These are phyloP conservation scores for Penicillium verhagenii DNA, from an alignment of 495 filamentous ascomycete genomes.

Conservation along the genomic window DNA sequence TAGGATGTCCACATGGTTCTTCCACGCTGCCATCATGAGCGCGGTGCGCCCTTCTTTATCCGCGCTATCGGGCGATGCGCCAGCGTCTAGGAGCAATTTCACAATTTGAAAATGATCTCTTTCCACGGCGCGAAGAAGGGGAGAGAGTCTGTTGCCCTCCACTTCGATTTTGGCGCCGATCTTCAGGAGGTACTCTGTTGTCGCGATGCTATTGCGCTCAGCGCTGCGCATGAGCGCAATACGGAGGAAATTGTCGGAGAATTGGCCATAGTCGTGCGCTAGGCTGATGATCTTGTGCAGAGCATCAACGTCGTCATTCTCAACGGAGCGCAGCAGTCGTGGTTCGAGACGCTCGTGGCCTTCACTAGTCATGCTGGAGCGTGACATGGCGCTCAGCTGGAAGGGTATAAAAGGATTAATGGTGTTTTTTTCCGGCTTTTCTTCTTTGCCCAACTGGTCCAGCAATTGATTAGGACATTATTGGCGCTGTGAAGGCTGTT, in stretches of 20 bases:
- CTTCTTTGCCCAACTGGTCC: not conserved
- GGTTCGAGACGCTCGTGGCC: slow-evolving; percentile 51
- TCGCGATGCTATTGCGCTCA: slow-evolving; percentile 43
- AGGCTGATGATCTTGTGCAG: slow-evolving; percentile 38
- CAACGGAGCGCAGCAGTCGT: slow-evolving; percentile 51
- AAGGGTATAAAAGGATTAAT: not conserved
- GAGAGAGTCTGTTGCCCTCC: slow-evolving; percentile 38
- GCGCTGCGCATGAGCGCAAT: slow-evolving; percentile 50
- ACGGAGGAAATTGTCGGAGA: slow-evolving; percentile 50
- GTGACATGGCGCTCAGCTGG: slow-evolving; percentile 24
- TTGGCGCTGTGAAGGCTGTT: not conserved
- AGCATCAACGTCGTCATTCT: slow-evolving; percentile 39
- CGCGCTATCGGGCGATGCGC: slow-evolving; percentile 37
- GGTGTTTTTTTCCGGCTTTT: not conserved
- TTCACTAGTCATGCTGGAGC: slow-evolving; percentile 42
- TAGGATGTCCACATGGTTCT: slow-evolving; percentile 51
- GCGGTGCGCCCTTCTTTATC: slow-evolving; percentile 54
- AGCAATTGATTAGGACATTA: not conserved
- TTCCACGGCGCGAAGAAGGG: slow-evolving; percentile 52
- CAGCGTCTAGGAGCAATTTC: slow-evolving; percentile 42
- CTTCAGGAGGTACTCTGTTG: slow-evolving; percentile 46
- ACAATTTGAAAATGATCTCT: slow-evolving; percentile 48
- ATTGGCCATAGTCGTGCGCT: slow-evolving; percentile 42
- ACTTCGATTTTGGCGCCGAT: slow-evolving; percentile 47
- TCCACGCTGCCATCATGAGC: slow-evolving; percentile 60